Base-by-base conservation (phyloP, 495 filamentous ascomycete genomes). In the Delitschia confertaspora region DNA sequence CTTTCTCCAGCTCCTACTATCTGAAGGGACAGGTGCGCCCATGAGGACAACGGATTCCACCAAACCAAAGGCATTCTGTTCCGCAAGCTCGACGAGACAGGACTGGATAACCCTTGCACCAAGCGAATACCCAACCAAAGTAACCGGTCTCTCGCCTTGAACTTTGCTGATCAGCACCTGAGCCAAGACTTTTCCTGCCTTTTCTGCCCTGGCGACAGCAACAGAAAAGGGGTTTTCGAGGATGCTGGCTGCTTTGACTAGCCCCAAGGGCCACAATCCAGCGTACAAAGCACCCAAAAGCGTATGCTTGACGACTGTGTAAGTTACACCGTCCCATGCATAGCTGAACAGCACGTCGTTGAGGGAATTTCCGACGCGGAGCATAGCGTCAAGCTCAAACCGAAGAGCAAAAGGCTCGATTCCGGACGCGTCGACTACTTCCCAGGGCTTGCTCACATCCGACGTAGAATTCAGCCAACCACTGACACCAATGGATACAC, bases 1-100 rank as follows among this genome's bases (percentile, higher is more conserved):
- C 35, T 66, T 59, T 33, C 72, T 57, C 75, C 74, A 78, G 17
- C 63, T 61, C 3, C 60, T 56, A 24, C 65, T 61, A 42, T 75
- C 72, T 6, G 49, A 47, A 3, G 57, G 49, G 0, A 41, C 45
- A 8, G 57, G 49, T 6, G 57, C 42, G 14, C 57, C 57, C 49
- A 57, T 45, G 3, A 60, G 29, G 10, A 51, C 36, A 9, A 45
- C 57, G 17, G 45, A 53, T 32, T 60, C 57, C 2, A 60, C 47
- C 0, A 60, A 32, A 17, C 57, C 57, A 26, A 60, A 60, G 6
- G 53, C 53, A 9, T 57, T 43, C 34, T 52, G 53, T 19, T 54
- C 45, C 13, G 57, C 53, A 6, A 60, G 43, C 42, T 51, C 53
- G 1, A 51, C 26, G 33, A 60, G 30, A 33, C 52, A 56, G 3